phyloP scores from a whole-genome alignment of 1,284 basidiomycete genomes.

The Microbotryomycetes sp. region DNA sequence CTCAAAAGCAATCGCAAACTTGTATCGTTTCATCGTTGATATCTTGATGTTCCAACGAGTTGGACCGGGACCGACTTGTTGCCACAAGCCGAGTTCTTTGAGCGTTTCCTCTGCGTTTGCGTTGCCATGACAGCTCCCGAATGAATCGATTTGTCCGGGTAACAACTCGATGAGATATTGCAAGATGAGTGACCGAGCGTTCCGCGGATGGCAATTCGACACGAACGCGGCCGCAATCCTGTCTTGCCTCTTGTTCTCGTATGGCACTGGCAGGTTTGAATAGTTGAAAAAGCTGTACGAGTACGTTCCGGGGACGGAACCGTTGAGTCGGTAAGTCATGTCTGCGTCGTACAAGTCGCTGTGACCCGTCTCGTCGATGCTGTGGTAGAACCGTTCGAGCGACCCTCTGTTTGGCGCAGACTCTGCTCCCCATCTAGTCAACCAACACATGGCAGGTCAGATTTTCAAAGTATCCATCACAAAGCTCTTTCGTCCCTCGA shows the following conservation, averaged over 20 bases:
- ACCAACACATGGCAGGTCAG: no score
- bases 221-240: constrained; percentile 8
- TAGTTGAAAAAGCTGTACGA: constrained; percentile 17
- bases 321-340: constrained; percentile 22
- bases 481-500: no score
- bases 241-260: constrained; percentile 6
- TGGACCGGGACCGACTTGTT: constrained; percentile 1
- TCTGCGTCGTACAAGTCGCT: constrained; percentile 11
- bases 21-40: constrained; percentile 13
- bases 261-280: neutral
- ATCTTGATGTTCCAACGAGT: constrained; percentile 23
- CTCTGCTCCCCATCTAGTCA: constrained; percentile 14
- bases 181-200: constrained; percentile 11
- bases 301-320: constrained; percentile 11
- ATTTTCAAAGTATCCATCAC: no score
- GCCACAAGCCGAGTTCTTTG: constrained; percentile 4
- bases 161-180: constrained; percentile 16
- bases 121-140: constrained; percentile 14
- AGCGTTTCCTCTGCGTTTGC: constrained; percentile 7
- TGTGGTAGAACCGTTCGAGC: constrained; percentile 8
- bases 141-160: constrained; percentile 18
- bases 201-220: constrained; percentile 9
- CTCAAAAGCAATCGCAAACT: constrained; percentile 21
- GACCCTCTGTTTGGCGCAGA: constrained; percentile 8
- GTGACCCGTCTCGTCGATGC: neutral